A percentile compares a stretch with the other conserved stretches of the same genome.
Conservation (phyloP, 2,329 filamentous ascomycete genomes). For the Aspergillus flavus region DNA sequence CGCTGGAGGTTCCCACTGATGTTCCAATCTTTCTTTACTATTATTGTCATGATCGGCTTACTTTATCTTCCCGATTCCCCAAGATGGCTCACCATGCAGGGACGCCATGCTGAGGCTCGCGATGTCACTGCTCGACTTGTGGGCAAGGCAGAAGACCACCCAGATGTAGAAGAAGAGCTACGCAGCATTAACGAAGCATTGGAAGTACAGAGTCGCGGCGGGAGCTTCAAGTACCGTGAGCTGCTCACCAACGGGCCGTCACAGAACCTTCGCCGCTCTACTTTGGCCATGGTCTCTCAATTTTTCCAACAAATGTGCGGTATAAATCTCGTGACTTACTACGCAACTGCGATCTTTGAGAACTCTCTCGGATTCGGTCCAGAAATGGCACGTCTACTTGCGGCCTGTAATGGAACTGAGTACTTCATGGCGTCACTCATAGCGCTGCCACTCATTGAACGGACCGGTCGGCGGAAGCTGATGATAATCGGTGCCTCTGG, state of each 20-base stretch:
- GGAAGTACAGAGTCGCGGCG: slow-evolving; percentile 5
- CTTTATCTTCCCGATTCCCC: slow-evolving; percentile 53
- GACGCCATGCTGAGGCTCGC: slow-evolving; percentile 49
- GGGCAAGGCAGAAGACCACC: slow-evolving; percentile 41
- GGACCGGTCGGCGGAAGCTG: slow-evolving; percentile 43
- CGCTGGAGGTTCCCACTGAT: slow-evolving; percentile 49
- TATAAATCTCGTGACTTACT: slow-evolving; percentile 37
- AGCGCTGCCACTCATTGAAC: slow-evolving; percentile 27
- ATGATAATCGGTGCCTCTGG: slow-evolving; percentile 29
- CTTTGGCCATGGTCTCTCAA: slow-evolving; percentile 28
- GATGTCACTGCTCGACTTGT: slow-evolving; percentile 46
- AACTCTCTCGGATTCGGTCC: slow-evolving; percentile 12
- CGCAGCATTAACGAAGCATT: slow-evolving; percentile 12
- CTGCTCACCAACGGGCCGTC: slow-evolving; percentile 9
- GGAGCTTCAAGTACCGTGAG: slow-evolving; percentile 19
- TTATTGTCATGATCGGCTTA: slow-evolving; percentile 25
- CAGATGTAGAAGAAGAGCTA: slow-evolving; percentile 36
- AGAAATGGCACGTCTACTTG: slow-evolving; percentile 7
- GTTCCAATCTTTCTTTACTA: slow-evolving; percentile 47
- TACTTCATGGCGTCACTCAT: slow-evolving; percentile 25
- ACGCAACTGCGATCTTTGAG: slow-evolving; percentile 19
- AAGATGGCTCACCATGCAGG: slow-evolving; percentile 55
- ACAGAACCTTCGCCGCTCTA: slow-evolving; percentile 25
- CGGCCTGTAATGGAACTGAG: slow-evolving; percentile 31
- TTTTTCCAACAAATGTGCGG: slow-evolving; percentile 34